These are phyloP conservation scores for Salvia splendens DNA, from an alignment of 257 asterid species.

Conservation along the genomic window DNA sequence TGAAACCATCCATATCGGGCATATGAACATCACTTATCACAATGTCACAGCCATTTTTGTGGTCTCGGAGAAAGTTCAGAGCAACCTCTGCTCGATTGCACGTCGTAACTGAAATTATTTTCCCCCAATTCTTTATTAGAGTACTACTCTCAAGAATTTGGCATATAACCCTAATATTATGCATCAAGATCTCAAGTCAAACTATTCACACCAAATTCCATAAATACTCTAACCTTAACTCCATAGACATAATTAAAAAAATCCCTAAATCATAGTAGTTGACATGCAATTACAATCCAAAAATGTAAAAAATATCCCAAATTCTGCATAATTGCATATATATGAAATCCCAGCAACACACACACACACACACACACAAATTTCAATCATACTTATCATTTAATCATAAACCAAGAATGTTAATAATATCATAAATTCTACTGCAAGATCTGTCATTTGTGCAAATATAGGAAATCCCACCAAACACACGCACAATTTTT, in stretches of 20 bases:
- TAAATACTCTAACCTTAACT: conserved; percentile 8
- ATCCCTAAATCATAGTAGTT: conserved; percentile 7
- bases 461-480: conserved; percentile 4
- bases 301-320: conserved; percentile 1
- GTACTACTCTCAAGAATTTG: not conserved
- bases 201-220: conserved; percentile 21
- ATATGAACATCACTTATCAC: conserved; percentile 96
- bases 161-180: not conserved
- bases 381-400: not conserved
- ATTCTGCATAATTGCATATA: conserved; percentile 4
- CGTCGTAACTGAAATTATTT: conserved; percentile 58
- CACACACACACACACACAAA: conserved; percentile 15
- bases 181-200: conserved; percentile 36
- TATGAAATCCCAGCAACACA: conserved; percentile 1
- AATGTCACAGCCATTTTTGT: conserved; percentile 70
- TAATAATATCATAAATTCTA: not conserved
- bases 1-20: conserved; percentile 99
- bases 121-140: conserved; percentile 11
- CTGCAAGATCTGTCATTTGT: conserved; percentile 23
- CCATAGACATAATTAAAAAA: conserved; percentile 12
- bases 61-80: conserved; percentile 60
- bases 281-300: conserved; percentile 14
- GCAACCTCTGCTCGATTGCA: conserved; percentile 88
- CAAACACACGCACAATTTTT: not conserved
- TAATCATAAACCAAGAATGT: conserved; percentile 6